Evolutionary conservation across 2,329 filamentous ascomycete species (phyloP).

Genomic region (Penicillium corylophilum): DNA sequence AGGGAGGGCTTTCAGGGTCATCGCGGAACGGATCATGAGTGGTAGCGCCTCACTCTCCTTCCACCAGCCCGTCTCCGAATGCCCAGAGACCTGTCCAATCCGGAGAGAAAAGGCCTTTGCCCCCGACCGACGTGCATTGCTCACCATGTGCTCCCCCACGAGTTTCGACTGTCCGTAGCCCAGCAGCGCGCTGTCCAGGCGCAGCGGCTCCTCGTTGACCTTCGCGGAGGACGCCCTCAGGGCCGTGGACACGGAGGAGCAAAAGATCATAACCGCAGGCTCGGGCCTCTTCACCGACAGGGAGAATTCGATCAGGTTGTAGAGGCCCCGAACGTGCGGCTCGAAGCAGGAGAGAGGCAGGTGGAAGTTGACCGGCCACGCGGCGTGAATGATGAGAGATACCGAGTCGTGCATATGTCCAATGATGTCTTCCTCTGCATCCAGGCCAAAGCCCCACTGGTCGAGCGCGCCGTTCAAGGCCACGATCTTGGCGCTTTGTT

Average conservation of each 20-base stretch:
- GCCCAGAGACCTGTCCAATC: slow-evolving; percentile 37
- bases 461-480: slow-evolving; percentile 43
- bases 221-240: slow-evolving; percentile 4
- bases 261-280: slow-evolving; percentile 47
- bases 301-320: slow-evolving; percentile 49
- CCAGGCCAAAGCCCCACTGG: slow-evolving; percentile 44
- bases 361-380: slow-evolving; percentile 58
- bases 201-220: slow-evolving; percentile 17
- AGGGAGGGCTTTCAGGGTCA: slow-evolving; percentile 28
- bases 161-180: slow-evolving; percentile 37
- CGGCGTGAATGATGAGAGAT: slow-evolving; percentile 52
- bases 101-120: slow-evolving; percentile 32
- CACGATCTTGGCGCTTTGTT: slow-evolving; percentile 36
- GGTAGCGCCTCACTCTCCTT: slow-evolving; percentile 36
- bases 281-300: slow-evolving; percentile 33
- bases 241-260: slow-evolving; percentile 52
- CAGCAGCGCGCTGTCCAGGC: slow-evolving; percentile 23
- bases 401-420: slow-evolving; percentile 39
- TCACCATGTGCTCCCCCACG: slow-evolving; percentile 32
- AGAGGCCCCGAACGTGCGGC: slow-evolving; percentile 46
- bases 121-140: slow-evolving; percentile 23
- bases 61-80: slow-evolving; percentile 35
- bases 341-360: slow-evolving; percentile 50
- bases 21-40: slow-evolving; percentile 33
- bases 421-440: slow-evolving; percentile 29